Conservation (phyloP, 1,284 basidiomycete genomes). For the Cryptococcus hybrid region DNA sequence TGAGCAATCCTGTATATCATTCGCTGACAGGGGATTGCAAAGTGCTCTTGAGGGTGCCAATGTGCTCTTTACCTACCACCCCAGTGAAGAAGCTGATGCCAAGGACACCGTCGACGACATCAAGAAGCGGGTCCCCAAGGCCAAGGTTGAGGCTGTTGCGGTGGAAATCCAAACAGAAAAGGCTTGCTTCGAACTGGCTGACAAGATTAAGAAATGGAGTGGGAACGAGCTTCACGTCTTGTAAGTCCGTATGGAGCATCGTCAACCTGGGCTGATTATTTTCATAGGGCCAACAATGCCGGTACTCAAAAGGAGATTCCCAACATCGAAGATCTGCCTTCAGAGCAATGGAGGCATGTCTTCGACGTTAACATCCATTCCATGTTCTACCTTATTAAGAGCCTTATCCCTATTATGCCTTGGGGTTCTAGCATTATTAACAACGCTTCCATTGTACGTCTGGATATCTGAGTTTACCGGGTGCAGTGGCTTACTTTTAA, state of each 20-base stretch:
- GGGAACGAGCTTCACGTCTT: constrained; percentile 55
- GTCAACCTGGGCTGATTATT: constrained; percentile 13
- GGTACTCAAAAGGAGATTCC: constrained; percentile 57
- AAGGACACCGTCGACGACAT: constrained; percentile 51
- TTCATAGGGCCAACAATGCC: constrained; percentile 56
- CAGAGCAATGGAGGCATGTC: constrained; percentile 58
- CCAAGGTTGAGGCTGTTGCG: constrained; percentile 52
- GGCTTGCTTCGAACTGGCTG: constrained; percentile 52
- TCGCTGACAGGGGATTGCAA: background rate
- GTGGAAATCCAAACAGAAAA: constrained; percentile 55
- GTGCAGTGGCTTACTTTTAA: background rate
- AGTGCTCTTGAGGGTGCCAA: constrained; percentile 61
- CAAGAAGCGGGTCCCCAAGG: constrained; percentile 43
- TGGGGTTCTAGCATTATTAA: constrained; percentile 55
- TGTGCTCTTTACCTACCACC: constrained; percentile 57
- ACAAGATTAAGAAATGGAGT: constrained; percentile 52
- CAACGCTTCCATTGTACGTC: constrained; percentile 39
- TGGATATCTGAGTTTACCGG: background rate
- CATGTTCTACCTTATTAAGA: constrained; percentile 59
- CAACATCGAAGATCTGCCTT: constrained; percentile 52
- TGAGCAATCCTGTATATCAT: background rate
- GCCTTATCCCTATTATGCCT: constrained; percentile 52
- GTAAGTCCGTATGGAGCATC: background rate
- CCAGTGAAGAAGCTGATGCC: constrained; percentile 56
- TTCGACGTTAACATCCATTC: constrained; percentile 56